Percentiles rank a stretch among this genome's conserved stretches.
Conservation (phyloP, 768 basidiomycete species). For the Auriculariales sp. region DNA sequence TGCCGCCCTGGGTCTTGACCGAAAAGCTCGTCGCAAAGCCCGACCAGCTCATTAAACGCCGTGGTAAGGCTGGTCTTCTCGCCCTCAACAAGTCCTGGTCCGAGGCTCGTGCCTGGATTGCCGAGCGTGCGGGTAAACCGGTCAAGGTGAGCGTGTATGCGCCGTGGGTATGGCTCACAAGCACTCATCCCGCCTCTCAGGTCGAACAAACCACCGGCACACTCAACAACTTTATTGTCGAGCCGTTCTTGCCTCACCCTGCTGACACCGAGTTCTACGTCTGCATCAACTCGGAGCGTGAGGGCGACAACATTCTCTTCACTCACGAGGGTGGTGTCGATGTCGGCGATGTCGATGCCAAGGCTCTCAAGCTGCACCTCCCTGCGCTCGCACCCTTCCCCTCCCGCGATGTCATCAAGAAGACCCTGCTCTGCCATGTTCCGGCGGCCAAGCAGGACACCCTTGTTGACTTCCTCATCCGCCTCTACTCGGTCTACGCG, state of each 20-base stretch:
- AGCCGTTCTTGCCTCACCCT: constrained; percentile 96
- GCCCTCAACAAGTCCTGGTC: constrained; percentile 88
- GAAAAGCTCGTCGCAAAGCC: constrained; percentile 91
- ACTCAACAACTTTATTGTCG: constrained; percentile 93
- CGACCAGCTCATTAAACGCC: constrained; percentile 98
- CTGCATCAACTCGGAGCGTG: constrained; percentile 90
- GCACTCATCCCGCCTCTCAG: constrained; percentile 24
- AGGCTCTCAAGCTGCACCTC: constrained; percentile 80
- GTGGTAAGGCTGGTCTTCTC: constrained; percentile 94
- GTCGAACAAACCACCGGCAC: constrained; percentile 92
- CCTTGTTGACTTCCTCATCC: constrained; percentile 85
- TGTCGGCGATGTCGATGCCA: constrained; percentile 94
- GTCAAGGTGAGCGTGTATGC: constrained; percentile 47
- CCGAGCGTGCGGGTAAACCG: constrained; percentile 78
- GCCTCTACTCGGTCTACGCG: constrained; percentile 94
- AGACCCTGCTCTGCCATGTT: constrained; percentile 69
- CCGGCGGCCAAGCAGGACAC: constrained; percentile 78
- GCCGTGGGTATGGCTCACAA: constrained; percentile 9
- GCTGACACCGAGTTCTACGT: constrained; percentile 94
- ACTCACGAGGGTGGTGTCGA: constrained; percentile 99
- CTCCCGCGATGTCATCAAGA: constrained; percentile 57
- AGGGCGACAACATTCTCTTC: constrained; percentile 94
- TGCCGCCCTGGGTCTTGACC: constrained; percentile 72
- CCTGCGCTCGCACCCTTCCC: constrained; percentile 72
- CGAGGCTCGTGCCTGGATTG: constrained; percentile 78